phyloP scores from a whole-genome alignment of 1,284 basidiomycete genomes.

The Ganoderma boninense region DNA sequence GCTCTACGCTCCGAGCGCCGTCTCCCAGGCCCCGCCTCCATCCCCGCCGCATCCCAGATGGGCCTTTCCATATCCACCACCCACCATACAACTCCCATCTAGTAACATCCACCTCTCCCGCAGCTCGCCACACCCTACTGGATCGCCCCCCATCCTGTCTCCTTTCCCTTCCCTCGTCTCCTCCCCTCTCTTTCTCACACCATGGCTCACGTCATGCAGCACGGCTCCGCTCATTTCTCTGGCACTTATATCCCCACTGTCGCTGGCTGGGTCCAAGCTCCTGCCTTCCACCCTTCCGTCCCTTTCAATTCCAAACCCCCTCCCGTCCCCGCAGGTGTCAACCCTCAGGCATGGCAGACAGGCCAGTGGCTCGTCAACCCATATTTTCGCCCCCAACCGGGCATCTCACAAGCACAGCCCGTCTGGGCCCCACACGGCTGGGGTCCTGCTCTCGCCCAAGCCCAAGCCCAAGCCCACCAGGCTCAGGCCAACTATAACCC shows the following conservation, averaged over 20 bases:
- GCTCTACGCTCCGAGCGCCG: background rate
- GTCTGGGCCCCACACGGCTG: slow-evolving; percentile 43
- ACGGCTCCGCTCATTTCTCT: slow-evolving; percentile 17
- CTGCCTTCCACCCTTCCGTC: slow-evolving; percentile 20
- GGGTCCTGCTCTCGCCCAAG: slow-evolving; percentile 32
- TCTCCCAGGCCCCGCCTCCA: background rate
- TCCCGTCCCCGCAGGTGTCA: slow-evolving; percentile 39
- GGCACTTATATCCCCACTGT: slow-evolving; percentile 26
- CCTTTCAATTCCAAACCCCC: slow-evolving; percentile 39
- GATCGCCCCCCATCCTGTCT: slow-evolving; percentile 15
- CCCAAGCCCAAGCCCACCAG: slow-evolving; percentile 14
- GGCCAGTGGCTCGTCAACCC: slow-evolving; percentile 43
- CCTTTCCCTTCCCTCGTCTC: slow-evolving; percentile 26
- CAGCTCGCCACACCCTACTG: background rate
- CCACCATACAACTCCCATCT: background rate
- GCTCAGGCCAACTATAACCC: slow-evolving; percentile 54
- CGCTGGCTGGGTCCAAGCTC: slow-evolving; percentile 30
- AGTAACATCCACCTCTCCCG: background rate
- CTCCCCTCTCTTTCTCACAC: background rate
- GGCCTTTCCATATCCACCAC: background rate
- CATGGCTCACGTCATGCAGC: slow-evolving; percentile 25
- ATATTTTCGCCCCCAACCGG: slow-evolving; percentile 32
- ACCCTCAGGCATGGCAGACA: slow-evolving; percentile 37
- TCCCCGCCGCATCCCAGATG: background rate
- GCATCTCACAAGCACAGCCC: slow-evolving; percentile 26